Conservation (phyloP, 805 yeast species). For the Trichomonascus vanleenenianus region DNA sequence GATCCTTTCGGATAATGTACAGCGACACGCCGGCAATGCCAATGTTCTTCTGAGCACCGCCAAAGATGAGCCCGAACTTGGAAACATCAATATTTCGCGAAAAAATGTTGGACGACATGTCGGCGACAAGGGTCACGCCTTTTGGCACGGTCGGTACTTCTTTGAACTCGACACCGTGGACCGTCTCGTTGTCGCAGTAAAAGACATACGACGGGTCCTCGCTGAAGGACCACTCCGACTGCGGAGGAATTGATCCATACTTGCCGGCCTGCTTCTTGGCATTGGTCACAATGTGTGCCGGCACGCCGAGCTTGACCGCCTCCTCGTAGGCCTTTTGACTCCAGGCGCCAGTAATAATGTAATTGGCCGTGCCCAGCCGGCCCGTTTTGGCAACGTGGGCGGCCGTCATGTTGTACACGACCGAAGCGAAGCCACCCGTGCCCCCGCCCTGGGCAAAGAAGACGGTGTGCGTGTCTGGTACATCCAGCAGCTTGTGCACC, state of each 20-base stretch:
- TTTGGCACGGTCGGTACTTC: conserved; percentile 47
- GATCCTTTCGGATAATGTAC: conserved; percentile 77
- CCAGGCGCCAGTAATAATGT: conserved; percentile 92
- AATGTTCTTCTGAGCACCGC: conserved; percentile 97
- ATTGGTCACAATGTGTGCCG: conserved; percentile 60
- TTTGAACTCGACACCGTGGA: conserved; percentile 85
- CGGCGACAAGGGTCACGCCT: conserved; percentile 80
- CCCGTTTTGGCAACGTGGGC: conserved; percentile 65
- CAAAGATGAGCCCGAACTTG: conserved; percentile 83
- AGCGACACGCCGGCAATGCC: conserved; percentile 94
- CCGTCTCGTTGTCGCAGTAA: conserved; percentile 96
- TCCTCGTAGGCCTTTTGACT: conserved; percentile 82
- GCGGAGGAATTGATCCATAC: conserved; percentile 60
- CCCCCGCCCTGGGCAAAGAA: conserved; percentile 98
- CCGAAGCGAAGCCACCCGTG: conserved; percentile 87
- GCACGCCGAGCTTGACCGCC: conserved; percentile 74
- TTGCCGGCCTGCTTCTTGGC: conserved; percentile 45
- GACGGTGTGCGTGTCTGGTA: conserved; percentile 92
- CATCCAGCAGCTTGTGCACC: conserved; percentile 52
- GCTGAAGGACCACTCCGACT: conserved; percentile 53
- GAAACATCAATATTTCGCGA: conserved; percentile 74
- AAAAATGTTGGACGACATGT: conserved; percentile 88
- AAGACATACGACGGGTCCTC: conserved; percentile 77
- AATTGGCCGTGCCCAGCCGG: conserved; percentile 71
- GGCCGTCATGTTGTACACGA: conserved; percentile 76